Base-by-base conservation (phyloP, 441 rosid species). In the Mallotus repandus region DNA sequence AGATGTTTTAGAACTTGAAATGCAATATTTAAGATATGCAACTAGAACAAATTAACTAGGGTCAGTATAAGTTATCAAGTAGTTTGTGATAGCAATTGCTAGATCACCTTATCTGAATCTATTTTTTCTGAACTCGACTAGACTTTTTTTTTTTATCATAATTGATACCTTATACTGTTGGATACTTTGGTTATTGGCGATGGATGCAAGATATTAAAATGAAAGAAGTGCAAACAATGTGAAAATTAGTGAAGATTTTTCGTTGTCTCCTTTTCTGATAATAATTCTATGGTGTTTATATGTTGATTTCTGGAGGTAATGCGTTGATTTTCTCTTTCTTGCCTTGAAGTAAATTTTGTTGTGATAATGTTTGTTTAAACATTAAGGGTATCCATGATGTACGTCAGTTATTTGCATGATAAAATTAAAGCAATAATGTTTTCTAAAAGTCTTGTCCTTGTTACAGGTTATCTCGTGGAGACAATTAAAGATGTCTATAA, bases 381-480 rank as follows among this genome's bases (percentile, higher is more conserved):
- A 61, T 50, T 68, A 32, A 22, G 52, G 13, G 12, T 48, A 6
- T 11, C 14, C 38, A 21, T 65, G 68, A 63, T 60, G 7, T 56
- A 16, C 14, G 12, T 9, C 43, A 11, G 9, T 48, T 22, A 38
- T 64, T 73, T 35, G 55, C 25, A 48, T 59, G 13, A 62, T 59
- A 16, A 69, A 66, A 29, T 54, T 38, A 38, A 9, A 22, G 19
- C 29, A 12, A 50, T 7, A 7, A 56, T 11, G 9, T 71, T 69
- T 48, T 9, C 68, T 76, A 60, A 72, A 62, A 72, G 57, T 54
- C 13, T 61, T 75, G 69, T 69, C 48, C 75, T 74, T 77, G 50
- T 69, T 71, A 57, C 84, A 86, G 89, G 87, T 66, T 82, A 79
- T 68, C 77, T 84, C 74, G 25, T 18, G 59, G 89, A 86, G 79